Base-by-base conservation (phyloP, 257 asterid species). In the Primulina tabacum region DNA sequence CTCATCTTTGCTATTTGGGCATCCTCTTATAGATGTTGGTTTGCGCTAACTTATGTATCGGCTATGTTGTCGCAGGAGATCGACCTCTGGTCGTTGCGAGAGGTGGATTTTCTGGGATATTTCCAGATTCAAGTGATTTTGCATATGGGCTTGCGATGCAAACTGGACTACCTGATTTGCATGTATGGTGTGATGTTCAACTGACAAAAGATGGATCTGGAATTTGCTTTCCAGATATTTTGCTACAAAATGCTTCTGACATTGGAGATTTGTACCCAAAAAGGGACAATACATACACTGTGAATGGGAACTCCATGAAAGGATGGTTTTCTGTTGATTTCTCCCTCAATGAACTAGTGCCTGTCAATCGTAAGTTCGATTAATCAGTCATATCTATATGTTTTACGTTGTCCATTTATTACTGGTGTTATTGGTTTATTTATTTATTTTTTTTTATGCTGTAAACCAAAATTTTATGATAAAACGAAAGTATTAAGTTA, bases 161-260 rank as follows among this genome's bases (percentile, higher is more conserved):
- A 40, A 71, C 80, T 12, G 76, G 96, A 64, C 72, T 73, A 58
- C 26, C 76, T 2, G 47, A 85, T 73, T 64, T 75, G 43, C 70
- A 72, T 14, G 59, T 78, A 17, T 89, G 91, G 97, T 92, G 98
- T 67, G 91, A 89, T 68, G 89, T 92, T 71, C 98, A 92, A 75
- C 97, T 92, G 62, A 92, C 90, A 0, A 89, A 83, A 72, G 98
- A 90, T 78, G 91, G 79, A 66, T 80, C 32, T n/a, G 98, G 95
- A 7, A 84, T 92, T 68, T 92, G 98, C 79, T 76, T 84, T 37
- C 91, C 97, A 0, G 87, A 86, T 74, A 33, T 85, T 73, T 73
- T 4, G 76, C 89, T 92, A 7, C 73, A 86, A 60, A 89, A 89
- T 70, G 73, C 83, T 62, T 78, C 98, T 20, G 59, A 79, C 61